Base-by-base conservation (phyloP, 2,329 filamentous ascomycete genomes). In the Periconia digitata region DNA sequence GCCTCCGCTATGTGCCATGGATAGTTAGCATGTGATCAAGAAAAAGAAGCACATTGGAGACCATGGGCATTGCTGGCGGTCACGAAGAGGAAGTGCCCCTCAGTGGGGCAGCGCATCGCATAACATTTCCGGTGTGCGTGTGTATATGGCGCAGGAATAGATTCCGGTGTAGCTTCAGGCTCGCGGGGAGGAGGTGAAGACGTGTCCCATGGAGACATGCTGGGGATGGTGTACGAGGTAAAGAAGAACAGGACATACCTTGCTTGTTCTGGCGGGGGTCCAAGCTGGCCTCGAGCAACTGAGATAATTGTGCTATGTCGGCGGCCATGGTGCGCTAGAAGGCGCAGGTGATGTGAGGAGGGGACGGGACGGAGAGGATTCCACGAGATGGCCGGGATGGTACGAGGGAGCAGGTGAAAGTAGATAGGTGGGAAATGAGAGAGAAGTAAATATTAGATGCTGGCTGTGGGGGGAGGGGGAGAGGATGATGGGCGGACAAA, bases 251-350 rank as follows among this genome's bases (percentile, higher is more conserved):
- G 5, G 10, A 32, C 76, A 57, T 77, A 92, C 92, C 92, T 86
- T 95, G 87, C 73, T 90, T 92, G 73, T 92, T 90, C 73, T 92
- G 85, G 55, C 82, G 79, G 16, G 90, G 90, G 74, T 96, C 90
- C 64, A 97, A 82, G 64, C 91, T 97, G 64, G 90, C 90, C 74
- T 95, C 84, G 56, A 99, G 85, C 72, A 97, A 82, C 79, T 90
- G 85, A 55, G 90, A 87, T 72, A 96, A 76, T 57, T 76, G 73
- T 69, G 81, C 75, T 56, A 85, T 75, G 70, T 83, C 79, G 56
- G 79, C 74, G 62, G 84, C 79, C 84, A 87, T 88, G 64, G 37
- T 52, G 58, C 41, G 40, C 16, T 20, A 29, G 12, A 39, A 44
- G 49, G 37, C 50, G 46, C 40, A 40, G 16, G 34, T 45, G 41